Conservation (phyloP, 208 protist species). For the Crithidia sp. region DNA sequence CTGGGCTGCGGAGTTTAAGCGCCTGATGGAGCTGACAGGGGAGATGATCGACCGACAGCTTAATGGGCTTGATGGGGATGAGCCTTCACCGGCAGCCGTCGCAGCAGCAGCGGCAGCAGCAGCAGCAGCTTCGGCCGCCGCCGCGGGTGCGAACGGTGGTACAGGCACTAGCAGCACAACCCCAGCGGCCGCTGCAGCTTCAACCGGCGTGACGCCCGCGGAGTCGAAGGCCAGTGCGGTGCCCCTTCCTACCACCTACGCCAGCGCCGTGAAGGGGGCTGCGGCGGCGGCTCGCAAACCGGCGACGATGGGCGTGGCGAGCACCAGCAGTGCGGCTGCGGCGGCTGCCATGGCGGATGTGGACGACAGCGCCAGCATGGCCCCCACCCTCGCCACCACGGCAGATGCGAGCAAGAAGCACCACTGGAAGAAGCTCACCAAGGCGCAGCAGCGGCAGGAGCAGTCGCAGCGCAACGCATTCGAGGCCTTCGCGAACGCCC, state of each 20-base stretch:
- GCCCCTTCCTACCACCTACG: slow-evolving; percentile 36
- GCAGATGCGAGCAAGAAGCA: slow-evolving; percentile 61
- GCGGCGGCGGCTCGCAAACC: slow-evolving; percentile 28
- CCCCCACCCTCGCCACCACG: slow-evolving; percentile 44
- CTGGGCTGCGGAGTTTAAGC: slow-evolving; percentile 75
- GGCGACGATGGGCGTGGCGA: slow-evolving; percentile 32
- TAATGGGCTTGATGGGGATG: slow-evolving; percentile 40
- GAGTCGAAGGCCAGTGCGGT: slow-evolving; percentile 21
- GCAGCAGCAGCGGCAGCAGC: background rate
- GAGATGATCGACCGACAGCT: slow-evolving; percentile 72
- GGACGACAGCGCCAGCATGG: slow-evolving; percentile 25
- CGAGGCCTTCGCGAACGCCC: slow-evolving; percentile 85
- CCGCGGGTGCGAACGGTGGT: background rate
- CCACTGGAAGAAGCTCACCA: slow-evolving; percentile 87
- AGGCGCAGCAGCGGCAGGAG: slow-evolving; percentile 82
- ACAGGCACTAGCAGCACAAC: background rate
- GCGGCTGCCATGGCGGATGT: slow-evolving; percentile 13
- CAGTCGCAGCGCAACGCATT: slow-evolving; percentile 86
- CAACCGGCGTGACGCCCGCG: background rate
- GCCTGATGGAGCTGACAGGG: slow-evolving; percentile 74
- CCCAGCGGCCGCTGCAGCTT: background rate
- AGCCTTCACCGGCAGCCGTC: slow-evolving; percentile 9
- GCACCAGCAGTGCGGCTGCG: slow-evolving; percentile 16
- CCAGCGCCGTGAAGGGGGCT: slow-evolving; percentile 41
- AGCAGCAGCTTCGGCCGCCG: slow-evolving; percentile 11